A percentile compares a stretch with the other conserved stretches of the same genome.
phyloP scores from a whole-genome alignment of 2,329 filamentous ascomycete species.

The Coniochaeta pulveracea region DNA sequence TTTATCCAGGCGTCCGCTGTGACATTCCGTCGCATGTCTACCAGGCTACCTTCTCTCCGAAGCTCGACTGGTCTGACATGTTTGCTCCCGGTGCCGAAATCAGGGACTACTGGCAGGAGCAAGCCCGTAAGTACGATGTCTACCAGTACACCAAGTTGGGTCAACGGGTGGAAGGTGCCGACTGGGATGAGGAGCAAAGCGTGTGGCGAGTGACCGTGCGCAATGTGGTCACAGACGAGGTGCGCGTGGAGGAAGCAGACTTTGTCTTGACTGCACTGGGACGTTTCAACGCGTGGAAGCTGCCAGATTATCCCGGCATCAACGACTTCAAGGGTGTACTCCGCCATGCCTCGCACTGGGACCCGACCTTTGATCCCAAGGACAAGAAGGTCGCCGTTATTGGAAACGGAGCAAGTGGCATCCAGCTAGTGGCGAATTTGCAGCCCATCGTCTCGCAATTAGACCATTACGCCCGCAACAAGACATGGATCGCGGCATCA shows the following conservation, averaged over 20 bases:
- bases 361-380: constrained; percentile 33
- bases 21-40: constrained; percentile 63
- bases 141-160: constrained; percentile 45
- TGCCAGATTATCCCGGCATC: constrained; percentile 50
- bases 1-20: constrained; percentile 55
- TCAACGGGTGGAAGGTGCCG: constrained; percentile 40
- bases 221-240: constrained; percentile 24
- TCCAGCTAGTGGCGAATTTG: constrained; percentile 43
- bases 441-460: constrained; percentile 36
- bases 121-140: constrained; percentile 53
- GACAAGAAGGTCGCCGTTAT: constrained; percentile 46
- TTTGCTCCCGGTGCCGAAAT: constrained; percentile 60
- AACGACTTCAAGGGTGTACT: constrained; percentile 41
- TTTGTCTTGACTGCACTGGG: constrained; percentile 54
- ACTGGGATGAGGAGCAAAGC: constrained; percentile 39
- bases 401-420: constrained; percentile 51
- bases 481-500: constrained; percentile 56
- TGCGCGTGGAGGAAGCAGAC: constrained; percentile 38
- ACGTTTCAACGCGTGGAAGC: constrained; percentile 53
- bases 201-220: constrained; percentile 44
- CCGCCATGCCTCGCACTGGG: constrained; percentile 51
- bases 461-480: constrained; percentile 54
- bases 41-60: constrained; percentile 56
- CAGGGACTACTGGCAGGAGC: constrained; percentile 49
- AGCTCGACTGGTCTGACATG: constrained; percentile 56